A percentile compares a stretch with the other conserved stretches of the same genome.
Conservation (phyloP, 306 rosid species). For the Argentina anserina region DNA sequence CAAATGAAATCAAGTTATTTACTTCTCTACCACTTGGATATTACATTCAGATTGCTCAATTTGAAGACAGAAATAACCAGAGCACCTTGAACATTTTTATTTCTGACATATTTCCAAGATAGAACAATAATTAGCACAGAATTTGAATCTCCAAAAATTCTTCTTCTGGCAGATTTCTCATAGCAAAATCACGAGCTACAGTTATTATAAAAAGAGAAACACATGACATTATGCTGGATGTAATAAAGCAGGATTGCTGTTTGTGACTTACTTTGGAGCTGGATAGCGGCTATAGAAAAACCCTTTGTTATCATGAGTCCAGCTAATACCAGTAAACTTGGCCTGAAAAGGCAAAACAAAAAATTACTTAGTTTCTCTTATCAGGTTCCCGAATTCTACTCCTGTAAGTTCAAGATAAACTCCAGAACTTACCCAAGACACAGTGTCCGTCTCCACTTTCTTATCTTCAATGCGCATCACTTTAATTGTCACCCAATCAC, state of each 20-base stretch:
- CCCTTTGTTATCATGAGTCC: slow-evolving; percentile 90
- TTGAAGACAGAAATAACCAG: neutral
- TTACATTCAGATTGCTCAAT: neutral
- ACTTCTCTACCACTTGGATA: neutral
- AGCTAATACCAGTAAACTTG: slow-evolving; percentile 70
- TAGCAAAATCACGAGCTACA: neutral
- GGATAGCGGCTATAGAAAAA: slow-evolving; percentile 92
- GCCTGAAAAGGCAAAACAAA: slow-evolving; percentile 49
- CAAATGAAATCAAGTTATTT: neutral
- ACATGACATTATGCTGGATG: neutral
- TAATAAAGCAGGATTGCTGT: neutral
- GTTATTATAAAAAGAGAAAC: neutral
- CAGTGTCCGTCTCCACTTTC: slow-evolving; percentile 42
- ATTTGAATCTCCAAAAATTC: neutral
- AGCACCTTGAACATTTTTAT: neutral
- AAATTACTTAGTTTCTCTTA: neutral
- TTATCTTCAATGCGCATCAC: slow-evolving; percentile 58
- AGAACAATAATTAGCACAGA: neutral
- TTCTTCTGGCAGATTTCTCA: neutral
- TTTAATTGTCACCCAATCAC: slow-evolving; percentile 84
- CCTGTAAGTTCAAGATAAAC: neutral
- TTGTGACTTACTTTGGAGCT: slow-evolving; percentile 64
- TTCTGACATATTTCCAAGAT: neutral
- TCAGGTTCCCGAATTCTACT: neutral
- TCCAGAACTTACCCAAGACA: slow-evolving; percentile 72